Base-by-base conservation (phyloP, 192 early-diverging fungal genomes). In the Geranomyces variabilis region DNA sequence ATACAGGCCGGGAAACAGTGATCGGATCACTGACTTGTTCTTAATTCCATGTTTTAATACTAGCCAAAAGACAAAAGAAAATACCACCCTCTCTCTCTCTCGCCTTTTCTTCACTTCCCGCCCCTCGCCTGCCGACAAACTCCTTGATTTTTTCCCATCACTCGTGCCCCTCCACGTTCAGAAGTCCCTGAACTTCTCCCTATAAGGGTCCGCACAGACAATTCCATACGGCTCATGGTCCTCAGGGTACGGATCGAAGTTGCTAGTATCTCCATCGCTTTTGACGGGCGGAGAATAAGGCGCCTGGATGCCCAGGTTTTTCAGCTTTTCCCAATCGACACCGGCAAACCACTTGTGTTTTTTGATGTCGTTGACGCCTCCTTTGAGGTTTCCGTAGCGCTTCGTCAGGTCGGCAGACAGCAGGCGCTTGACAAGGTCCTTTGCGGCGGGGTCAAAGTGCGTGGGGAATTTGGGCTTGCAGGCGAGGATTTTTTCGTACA, bases 231-330 rank as follows among this genome's bases (percentile, higher is more conserved):
- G 90, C 72, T 96, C 95, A 21, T 86, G 78, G 62, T 95, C 91
- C 76, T 99, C 96, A 5, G 93, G 91, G 75, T 98, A 98, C 70
- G 86, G 82, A 77, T 97, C 95, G 87, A 97, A 98, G 81, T 98
- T 92, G 75, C 89, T 92, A 14, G 95, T 88, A 70, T 99, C 96
- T 44, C 95, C 94, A 12, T 92, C 90, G 46, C 90, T 87, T 61
- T 79, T 80, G 44, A 94, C 80, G 31, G 88, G 87, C 24, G 96
- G 96, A 45, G 92, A 81, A 77, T 96, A 94, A 17, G 95, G 95
- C 24, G 95, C 89, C 53, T 89, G 87, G 66, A 94, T 88, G 67
- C 92, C 84, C 55, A 89, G 76, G 17, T 80, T 80, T 26, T 84
- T 81, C 57, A 99, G 81, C 55, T 83, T 83, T 67, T 89, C 86